A percentile compares a stretch with the other conserved stretches of the same genome.
These are phyloP conservation scores for Tubosaeta sp. DNA, from an alignment of 768 basidiomycete species.

Conservation along the genomic window DNA sequence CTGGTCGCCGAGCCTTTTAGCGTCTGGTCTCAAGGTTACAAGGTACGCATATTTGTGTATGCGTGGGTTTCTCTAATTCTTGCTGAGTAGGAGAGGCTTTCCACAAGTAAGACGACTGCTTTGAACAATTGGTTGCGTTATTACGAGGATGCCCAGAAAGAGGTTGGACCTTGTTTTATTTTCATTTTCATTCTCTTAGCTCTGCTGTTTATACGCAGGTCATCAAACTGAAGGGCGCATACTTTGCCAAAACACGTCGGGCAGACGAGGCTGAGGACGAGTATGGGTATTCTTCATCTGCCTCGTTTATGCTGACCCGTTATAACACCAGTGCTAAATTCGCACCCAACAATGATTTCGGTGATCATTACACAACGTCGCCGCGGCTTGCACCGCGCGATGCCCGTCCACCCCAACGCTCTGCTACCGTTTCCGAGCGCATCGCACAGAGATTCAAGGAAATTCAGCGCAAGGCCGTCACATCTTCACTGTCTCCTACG, in stretches of 20 bases:
- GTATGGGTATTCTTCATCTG: slow-evolving; percentile 43
- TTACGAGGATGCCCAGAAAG: slow-evolving; percentile 66
- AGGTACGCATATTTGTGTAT: slow-evolving; percentile 36
- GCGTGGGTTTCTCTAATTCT: slow-evolving; percentile 11
- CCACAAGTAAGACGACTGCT: slow-evolving; percentile 51
- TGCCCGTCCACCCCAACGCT: slow-evolving; percentile 51
- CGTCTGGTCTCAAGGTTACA: slow-evolving; percentile 73
- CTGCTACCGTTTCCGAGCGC: slow-evolving; percentile 81
- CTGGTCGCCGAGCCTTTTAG: slow-evolving; percentile 79
- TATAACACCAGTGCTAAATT: slow-evolving; percentile 67
- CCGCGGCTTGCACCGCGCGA: slow-evolving; percentile 62
- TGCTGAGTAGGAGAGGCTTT: slow-evolving; percentile 52
- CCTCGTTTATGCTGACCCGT: slow-evolving; percentile 7
- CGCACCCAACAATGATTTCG: slow-evolving; percentile 60
- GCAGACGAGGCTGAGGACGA: slow-evolving; percentile 95
- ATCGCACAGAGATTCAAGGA: slow-evolving; percentile 80
- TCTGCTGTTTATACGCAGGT: slow-evolving; percentile 32
- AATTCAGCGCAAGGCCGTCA: slow-evolving; percentile 56
- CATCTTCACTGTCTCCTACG: slow-evolving; percentile 26
- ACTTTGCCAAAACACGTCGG: slow-evolving; percentile 70
- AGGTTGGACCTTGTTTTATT: slow-evolving; percentile 39
- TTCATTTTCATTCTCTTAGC: not conserved
- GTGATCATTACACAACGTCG: slow-evolving; percentile 80
- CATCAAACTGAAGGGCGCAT: slow-evolving; percentile 68
- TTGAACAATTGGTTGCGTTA: slow-evolving; percentile 63